Evolutionary conservation across 106 monocot genomes (phyloP), one percentile per base, ranked within the genome.

Genomic region (Allium sativum): DNA sequence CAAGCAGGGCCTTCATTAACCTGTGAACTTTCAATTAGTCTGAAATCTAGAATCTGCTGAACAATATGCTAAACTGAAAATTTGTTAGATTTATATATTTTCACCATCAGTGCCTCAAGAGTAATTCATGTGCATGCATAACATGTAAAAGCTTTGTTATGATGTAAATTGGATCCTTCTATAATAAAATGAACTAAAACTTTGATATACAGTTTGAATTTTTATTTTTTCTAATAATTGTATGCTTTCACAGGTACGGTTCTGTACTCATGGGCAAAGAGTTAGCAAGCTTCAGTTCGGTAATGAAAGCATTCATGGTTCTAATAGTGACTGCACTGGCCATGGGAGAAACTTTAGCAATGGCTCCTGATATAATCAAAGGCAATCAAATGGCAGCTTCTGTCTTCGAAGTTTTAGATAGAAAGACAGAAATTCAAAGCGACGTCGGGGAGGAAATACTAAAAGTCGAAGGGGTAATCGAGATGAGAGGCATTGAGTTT

Each of bases 221-320:
- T 53, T 53, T n/a, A 16, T 53, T 53, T 16, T 53, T 14, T 5
- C 2, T 3, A 18, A 53, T 12, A 53, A 15, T 14, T 53, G 8
- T 12, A 10, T 17, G 15, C 40, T 43, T 64, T 42, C 72, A 41
- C 72, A 93, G 93, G 93, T 96, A 96, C 53, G 96, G 96, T 21
- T 91, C 96, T 5, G 78, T 78, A 21, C 76, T 98, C 21, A 98
- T 98, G 96, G 82, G 84, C 52, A 82, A 78, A 72, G 96, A 72
- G 63, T 72, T 85, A 14, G 96, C 96, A 10, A 85, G 74, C 77
- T 98, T 98, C 78, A 82, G 82, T 61, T 91, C 91, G 6, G 71
- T 98, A 8, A 98, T 98, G 96, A 98, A 91, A 66, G 76, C 96
- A 0, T 98, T 98, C 78, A 98, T 98, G 96, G 91, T 98, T 21